Base-by-base conservation (phyloP, 2,329 filamentous ascomycete genomes). In the Trichoderma hamatum region DNA sequence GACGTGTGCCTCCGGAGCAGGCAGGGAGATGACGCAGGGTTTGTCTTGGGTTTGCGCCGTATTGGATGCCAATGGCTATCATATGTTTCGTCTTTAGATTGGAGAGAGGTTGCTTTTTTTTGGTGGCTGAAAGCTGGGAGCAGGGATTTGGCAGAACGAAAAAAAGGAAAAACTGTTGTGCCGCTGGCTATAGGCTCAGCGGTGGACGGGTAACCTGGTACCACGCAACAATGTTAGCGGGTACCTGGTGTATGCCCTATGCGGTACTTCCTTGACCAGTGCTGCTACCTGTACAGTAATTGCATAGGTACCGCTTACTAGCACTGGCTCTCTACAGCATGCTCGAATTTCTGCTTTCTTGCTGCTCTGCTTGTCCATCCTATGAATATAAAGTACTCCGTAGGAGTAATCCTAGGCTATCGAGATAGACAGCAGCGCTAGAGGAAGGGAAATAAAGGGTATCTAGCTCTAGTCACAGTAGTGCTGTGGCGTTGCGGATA, bases 151-250 rank as follows among this genome's bases (percentile, higher is more conserved):
- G 62, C 62, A 32, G 9, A 30, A n/a, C 10, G 19, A 30, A 39
- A 64, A 64, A 70, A 70, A 67, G 68, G 68, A 70, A 70, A 70
- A 70, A 70, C 62, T 24, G 58, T 70, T 67, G 52, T 62, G 64
- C 68, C 68, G 68, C 34, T 49, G 49, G 66, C 61, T 51, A 51
- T 14, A 36, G 61, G 60, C 56, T 21, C 24, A 68, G 68, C 68
- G 68, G 68, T 70, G 68, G 68, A 21, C 13, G 11, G 36, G 34
- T n/a, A 49, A n/a, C 19, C 19, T 11, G 4, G 46, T 49, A 49
- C 46, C 46, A 9, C 46, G 46, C 46, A 49, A 5, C n/a, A 19
- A 4, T 4, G n/a, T 24, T 49, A 49, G 46, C 46, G 46, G n/a
- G n/a, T 49, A 49, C 46, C 19, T 49, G 46, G n/a, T 2, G 46